Evolutionary conservation across 1,139 yeast genomes (phyloP), one percentile per base, ranked within the genome.

Genomic region (Nakaseomyces delphensis): DNA sequence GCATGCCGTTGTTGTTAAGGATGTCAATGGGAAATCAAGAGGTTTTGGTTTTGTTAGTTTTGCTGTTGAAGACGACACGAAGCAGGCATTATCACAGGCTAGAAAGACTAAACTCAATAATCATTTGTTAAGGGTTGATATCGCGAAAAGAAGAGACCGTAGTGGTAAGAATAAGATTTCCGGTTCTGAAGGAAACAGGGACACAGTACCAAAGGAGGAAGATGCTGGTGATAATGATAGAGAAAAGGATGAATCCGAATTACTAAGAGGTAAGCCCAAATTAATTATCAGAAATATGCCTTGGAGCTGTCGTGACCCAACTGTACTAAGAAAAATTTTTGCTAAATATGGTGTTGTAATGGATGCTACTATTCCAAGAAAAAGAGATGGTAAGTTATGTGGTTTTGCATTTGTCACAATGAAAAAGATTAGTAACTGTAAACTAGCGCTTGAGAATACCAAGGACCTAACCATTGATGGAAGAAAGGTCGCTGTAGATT

Each of bases 31-130:
- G 28, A 62, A 66, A 31, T 84, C 95, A 4, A 75, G 93, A 63
- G 97, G 98, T 1, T 93, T 87, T 64, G 99, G 98, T 6, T 93
- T 93, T 63, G 98, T 87, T 14, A 82, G 95, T 38, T 91, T 93
- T 62, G 77, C 85, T 2, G 68, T 76, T 46, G 89, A 85, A 49
- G 95, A 85, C 40, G 98, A 93, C 60, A 84, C 96, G 0, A 63
- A 75, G 38, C 69, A 74, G 32, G 97, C 97, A 0, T 68, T 87
- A 49, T 76, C 71, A 10, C 76, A 79, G 49, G 68, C 89, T n/a
- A 72, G 77, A 56, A 81, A 74, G 57, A 58, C 69, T 40, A 83
- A 81, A 56, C 76, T 91, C 52, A 71, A 83, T 47, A 79, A 76
- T 31, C 74, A 81, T 49, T 56, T 77, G 13, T 71, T 91, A 46